Percentiles rank a stretch among this genome's conserved stretches.
Conservation (phyloP, 2,329 filamentous ascomycete genomes). For the Akanthomyces muscarius region DNA sequence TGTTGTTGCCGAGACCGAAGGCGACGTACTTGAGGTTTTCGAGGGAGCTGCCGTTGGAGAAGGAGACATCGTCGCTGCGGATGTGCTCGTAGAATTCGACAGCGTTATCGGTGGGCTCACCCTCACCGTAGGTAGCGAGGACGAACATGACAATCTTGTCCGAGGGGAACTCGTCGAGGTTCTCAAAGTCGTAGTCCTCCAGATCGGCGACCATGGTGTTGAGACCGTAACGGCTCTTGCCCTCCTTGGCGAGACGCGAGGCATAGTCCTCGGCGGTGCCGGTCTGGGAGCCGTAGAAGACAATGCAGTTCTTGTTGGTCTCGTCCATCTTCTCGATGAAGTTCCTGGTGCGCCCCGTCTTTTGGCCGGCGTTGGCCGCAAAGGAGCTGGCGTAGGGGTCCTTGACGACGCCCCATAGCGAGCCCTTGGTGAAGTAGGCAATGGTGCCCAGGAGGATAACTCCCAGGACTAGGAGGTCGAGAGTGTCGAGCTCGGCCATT, state of each 20-base stretch:
- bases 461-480: constrained; percentile 89
- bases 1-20: constrained; percentile 98
- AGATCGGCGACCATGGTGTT: constrained; percentile 98
- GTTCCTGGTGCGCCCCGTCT: constrained; percentile 81
- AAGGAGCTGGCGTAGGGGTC: constrained; percentile 82
- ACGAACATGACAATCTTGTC: constrained; percentile 96
- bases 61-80: constrained; percentile 72
- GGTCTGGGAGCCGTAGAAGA: constrained; percentile 98
- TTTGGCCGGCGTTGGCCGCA: constrained; percentile 65
- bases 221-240: constrained; percentile 89
- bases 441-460: constrained; percentile 80
- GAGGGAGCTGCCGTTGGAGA: constrained; percentile 72
- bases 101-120: constrained; percentile 96
- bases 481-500: constrained; percentile 94
- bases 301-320: constrained; percentile 91
- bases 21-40: constrained; percentile 85
- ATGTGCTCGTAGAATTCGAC: constrained; percentile 99
- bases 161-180: constrained; percentile 78
- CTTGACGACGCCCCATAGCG: constrained; percentile 82
- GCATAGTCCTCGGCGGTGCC: constrained; percentile 98
- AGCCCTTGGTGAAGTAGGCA: constrained; percentile 97
- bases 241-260: constrained; percentile 92
- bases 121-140: constrained; percentile 94
- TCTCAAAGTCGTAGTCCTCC: constrained; percentile 97
- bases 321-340: constrained; percentile 96